phyloP scores from a whole-genome alignment of 768 basidiomycete genomes.

The Atractiella rhizophila region DNA sequence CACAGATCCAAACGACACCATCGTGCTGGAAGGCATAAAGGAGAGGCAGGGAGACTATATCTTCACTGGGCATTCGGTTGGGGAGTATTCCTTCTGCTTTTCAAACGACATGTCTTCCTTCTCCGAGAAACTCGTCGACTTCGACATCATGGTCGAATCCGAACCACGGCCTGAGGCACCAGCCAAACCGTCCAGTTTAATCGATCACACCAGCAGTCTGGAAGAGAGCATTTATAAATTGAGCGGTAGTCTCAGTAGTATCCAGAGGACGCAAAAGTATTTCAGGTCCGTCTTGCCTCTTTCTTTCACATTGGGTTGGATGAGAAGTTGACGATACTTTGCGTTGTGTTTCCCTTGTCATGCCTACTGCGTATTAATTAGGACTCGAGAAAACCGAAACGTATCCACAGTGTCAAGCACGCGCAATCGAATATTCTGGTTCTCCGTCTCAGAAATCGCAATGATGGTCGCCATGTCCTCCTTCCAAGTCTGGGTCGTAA shows the following conservation, averaged over 20 bases:
- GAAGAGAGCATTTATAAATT: constrained; percentile 90
- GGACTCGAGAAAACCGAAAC: constrained; percentile 8
- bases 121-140: constrained; percentile 79
- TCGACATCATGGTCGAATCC: constrained; percentile 91
- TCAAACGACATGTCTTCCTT: constrained; percentile 91
- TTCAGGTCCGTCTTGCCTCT: constrained; percentile 33
- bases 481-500: constrained; percentile 17
- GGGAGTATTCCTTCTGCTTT: constrained; percentile 56
- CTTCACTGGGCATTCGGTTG: constrained; percentile 64
- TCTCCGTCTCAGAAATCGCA: constrained; percentile 12
- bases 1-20: constrained; percentile 66
- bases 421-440: constrained; percentile 14
- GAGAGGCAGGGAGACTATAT: constrained; percentile 95
- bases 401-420: constrained; percentile 15
- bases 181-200: constrained; percentile 60
- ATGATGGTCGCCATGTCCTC: constrained; percentile 17
- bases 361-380: not conserved
- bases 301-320: not conserved
- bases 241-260: constrained; percentile 58
- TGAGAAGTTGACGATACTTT: not conserved
- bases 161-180: constrained; percentile 76
- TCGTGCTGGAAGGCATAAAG: constrained; percentile 59
- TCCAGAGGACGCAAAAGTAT: constrained; percentile 82
- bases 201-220: constrained; percentile 72
- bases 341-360: not conserved